Base-by-base conservation (phyloP, 495 filamentous ascomycete genomes). In the Recurvomyces mirabilis region DNA sequence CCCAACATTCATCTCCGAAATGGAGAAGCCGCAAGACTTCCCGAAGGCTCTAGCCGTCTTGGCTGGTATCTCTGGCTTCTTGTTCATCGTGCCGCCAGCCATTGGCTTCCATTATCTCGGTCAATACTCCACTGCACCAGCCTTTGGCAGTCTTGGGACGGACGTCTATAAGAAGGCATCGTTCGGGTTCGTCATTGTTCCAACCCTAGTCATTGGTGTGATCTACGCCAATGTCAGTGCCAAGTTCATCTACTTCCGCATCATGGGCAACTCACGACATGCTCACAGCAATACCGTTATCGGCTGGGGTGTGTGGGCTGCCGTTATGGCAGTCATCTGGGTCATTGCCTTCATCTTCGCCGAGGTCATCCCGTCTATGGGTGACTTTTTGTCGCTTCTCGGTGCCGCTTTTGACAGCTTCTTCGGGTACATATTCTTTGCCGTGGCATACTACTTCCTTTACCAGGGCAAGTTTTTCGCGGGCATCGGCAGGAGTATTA, bases 171-270 rank as follows among this genome's bases (percentile, higher is more conserved):
- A 87, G 66, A 87, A 89, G 61, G 69, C 84, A 4, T 72, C 85
- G 0, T 93, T 89, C 62, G 83, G 79, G 13, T 89, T 93, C 68
- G 89, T 91, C 84, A 79, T 93, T 30, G 84, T 85, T 5, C 91
- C 85, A 0, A 65, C 91, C 49, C 84, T 93, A 51, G 91, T 93
- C 65, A 63, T 93, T 3, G 85, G 85, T 7, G 82, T 88, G 0
- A 68, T 91, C 20, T 93, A 93, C 53, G 84, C 84, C 21, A 87
- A 83, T 1, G 84, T 93, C 13, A 83, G 82, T 0, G 81, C 84
- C 12, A 78, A 86, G 24, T 93, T 93, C 66, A 60, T 93, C 53
- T 64, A 88, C 68, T 85, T 89, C 71, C 77, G 78, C 38, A 60
- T 88, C 37, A 87, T 89, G 58, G 73, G 82, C 29, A 71, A 77